Conservation (phyloP, 345 rosid species). For the Xanthoceras sorbifolium region DNA sequence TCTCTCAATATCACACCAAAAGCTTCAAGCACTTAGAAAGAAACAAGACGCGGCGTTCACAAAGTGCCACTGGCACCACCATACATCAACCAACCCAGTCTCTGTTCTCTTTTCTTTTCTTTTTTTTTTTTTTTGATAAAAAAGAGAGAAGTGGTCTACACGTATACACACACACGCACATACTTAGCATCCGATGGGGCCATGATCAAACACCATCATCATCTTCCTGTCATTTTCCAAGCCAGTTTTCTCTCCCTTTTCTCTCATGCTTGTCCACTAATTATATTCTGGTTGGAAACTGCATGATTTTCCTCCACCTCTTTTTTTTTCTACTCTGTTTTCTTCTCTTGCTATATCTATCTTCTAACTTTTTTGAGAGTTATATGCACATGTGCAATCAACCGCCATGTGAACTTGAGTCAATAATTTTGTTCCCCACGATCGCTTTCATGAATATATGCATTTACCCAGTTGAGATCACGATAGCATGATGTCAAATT, state of each 20-base stretch:
- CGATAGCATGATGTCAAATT: constrained; percentile 10
- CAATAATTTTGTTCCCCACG: constrained; percentile 41
- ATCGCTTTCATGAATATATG: constrained; percentile 11
- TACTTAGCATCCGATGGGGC: constrained; percentile 14
- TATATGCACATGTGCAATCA: constrained; percentile 24
- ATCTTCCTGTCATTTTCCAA: constrained; percentile 34
- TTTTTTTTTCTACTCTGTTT: constrained; percentile 11
- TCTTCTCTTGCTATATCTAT: constrained; percentile 23
- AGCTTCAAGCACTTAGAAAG: background rate
- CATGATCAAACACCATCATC: constrained; percentile 18
- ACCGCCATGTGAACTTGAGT: constrained; percentile 34
- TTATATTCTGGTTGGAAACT: constrained; percentile 10
- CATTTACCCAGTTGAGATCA: constrained; percentile 20
- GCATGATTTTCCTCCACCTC: constrained; percentile 4
- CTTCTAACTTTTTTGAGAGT: background rate
- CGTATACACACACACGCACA: background rate
- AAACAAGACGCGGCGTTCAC: background rate
- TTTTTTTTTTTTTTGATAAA: background rate
- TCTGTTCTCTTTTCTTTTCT: background rate
- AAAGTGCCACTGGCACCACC: background rate
- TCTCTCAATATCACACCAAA: background rate
- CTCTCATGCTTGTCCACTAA: constrained; percentile 36
- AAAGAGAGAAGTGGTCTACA: constrained; percentile 23
- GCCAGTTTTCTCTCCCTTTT: background rate
- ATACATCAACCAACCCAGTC: background rate